Percentiles rank a stretch among this genome's conserved stretches.
phyloP scores from a whole-genome alignment of 1,139 yeast genomes.

The Blastobotrys malaysiensis region DNA sequence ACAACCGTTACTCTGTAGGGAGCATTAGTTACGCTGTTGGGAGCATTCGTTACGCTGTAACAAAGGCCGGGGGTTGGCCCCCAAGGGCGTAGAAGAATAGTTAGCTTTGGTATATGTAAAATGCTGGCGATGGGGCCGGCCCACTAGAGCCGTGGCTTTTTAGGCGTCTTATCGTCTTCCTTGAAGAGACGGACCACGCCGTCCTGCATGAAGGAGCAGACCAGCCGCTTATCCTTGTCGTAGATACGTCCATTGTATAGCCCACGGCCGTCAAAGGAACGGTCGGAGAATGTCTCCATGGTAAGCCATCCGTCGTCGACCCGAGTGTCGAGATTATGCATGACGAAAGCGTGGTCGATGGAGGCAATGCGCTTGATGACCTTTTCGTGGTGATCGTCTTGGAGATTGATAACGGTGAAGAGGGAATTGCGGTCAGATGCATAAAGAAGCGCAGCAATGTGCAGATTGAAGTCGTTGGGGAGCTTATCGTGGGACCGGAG shows the following conservation, averaged over 20 bases:
- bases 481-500: constrained; percentile 23
- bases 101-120: background rate
- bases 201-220: constrained; percentile 33
- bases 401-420: constrained; percentile 30
- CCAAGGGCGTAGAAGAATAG: background rate
- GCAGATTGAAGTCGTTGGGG: constrained; percentile 25
- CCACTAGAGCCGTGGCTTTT: background rate
- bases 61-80: background rate
- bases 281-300: constrained; percentile 32
- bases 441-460: constrained; percentile 30
- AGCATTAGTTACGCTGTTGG: too few relatives aligned
- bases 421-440: constrained; percentile 34
- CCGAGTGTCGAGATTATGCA: constrained; percentile 27
- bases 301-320: constrained; percentile 28
- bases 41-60: too few relatives aligned
- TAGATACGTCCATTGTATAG: constrained; percentile 33
- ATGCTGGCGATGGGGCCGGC: background rate
- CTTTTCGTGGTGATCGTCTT: constrained; percentile 19
- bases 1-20: too few relatives aligned
- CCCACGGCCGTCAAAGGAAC: constrained; percentile 30
- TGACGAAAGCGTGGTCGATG: constrained; percentile 30
- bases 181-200: constrained; percentile 27
- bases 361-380: constrained; percentile 28
- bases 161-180: constrained; percentile 3
- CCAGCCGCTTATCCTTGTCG: constrained; percentile 21